Evolutionary conservation across 176 grass and related monocot species (phyloP).

Genomic region (Zizania latifolia): DNA sequence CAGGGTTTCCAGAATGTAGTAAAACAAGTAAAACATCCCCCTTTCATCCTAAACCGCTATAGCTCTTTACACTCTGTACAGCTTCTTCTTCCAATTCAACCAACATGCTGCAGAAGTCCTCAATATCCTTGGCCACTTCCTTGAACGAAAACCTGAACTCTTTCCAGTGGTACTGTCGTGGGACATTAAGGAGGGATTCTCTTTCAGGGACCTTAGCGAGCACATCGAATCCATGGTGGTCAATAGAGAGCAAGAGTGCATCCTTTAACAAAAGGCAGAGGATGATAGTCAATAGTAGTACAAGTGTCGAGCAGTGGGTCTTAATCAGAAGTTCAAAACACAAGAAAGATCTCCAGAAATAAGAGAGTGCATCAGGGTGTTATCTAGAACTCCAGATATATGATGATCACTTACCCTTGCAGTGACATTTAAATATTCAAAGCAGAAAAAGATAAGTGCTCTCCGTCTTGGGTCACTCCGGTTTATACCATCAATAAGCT

Average conservation of each 20-base stretch:
- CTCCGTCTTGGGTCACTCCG: conserved; percentile 55
- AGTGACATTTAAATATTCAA: conserved; percentile 67
- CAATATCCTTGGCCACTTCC: conserved; percentile 57
- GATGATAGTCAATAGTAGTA: no score
- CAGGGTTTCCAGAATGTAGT: neutral
- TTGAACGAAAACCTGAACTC: conserved; percentile 84
- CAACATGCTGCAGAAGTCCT: conserved; percentile 68
- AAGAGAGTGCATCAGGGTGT: neutral
- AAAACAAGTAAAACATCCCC: neutral
- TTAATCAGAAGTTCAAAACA: neutral
- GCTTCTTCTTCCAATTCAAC: conserved; percentile 74
- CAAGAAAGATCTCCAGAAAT: conserved; percentile 10
- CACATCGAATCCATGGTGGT: conserved; percentile 76
- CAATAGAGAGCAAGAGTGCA: conserved; percentile 63
- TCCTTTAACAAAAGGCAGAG: conserved; percentile 44
- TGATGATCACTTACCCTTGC: conserved; percentile 54
- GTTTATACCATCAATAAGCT: conserved; percentile 90
- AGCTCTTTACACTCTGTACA: conserved; percentile 56
- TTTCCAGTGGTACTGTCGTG: conserved; percentile 63
- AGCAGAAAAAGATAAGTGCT: conserved; percentile 69
- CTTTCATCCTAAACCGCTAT: conserved; percentile 55
- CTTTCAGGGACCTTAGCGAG: conserved; percentile 59
- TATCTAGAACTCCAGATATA: neutral
- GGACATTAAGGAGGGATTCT: neutral
- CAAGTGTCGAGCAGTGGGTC: no score